Evolutionary conservation across 306 rosid genomes (phyloP).

Genomic region (Trifolium fragiferum): DNA sequence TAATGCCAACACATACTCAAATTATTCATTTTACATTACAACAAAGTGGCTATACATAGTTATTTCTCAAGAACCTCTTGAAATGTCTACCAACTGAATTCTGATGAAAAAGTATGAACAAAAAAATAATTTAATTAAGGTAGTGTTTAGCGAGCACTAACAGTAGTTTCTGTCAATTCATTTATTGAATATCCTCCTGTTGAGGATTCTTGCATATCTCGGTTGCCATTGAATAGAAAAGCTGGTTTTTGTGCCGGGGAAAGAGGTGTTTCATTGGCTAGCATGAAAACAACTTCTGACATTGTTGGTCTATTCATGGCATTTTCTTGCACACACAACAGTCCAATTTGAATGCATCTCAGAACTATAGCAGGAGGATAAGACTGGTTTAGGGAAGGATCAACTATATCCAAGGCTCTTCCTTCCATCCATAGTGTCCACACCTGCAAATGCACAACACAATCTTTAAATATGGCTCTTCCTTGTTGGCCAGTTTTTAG

Average conservation of each 20-base stretch:
- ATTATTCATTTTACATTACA: not conserved
- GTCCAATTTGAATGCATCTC: constrained; percentile 65
- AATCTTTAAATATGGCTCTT: no score
- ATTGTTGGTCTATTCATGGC: constrained; percentile 50
- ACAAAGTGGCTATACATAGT: no score
- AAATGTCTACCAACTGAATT: not conserved
- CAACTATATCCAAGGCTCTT: constrained; percentile 48
- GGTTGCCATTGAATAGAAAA: constrained; percentile 43
- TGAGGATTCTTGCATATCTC: constrained; percentile 20
- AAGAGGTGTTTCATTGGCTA: constrained; percentile 54
- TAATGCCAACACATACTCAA: not conserved
- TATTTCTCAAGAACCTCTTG: not conserved
- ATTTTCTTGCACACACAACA: constrained; percentile 61
- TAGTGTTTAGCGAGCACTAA: constrained; percentile 37
- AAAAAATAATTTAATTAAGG: not conserved
- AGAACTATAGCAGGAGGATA: constrained; percentile 29
- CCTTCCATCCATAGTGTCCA: constrained; percentile 69
- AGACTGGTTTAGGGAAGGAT: constrained; percentile 40
- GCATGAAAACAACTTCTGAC: constrained; percentile 59
- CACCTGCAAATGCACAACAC: constrained; percentile 44
- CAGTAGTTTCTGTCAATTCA: constrained; percentile 38
- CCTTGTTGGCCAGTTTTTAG: not conserved
- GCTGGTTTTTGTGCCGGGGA: constrained; percentile 51
- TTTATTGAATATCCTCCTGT: constrained; percentile 47
- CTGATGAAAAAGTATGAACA: constrained; percentile 5